Conservation (phyloP, 805 yeast species). For the Wickerhamomyces silvicola region DNA sequence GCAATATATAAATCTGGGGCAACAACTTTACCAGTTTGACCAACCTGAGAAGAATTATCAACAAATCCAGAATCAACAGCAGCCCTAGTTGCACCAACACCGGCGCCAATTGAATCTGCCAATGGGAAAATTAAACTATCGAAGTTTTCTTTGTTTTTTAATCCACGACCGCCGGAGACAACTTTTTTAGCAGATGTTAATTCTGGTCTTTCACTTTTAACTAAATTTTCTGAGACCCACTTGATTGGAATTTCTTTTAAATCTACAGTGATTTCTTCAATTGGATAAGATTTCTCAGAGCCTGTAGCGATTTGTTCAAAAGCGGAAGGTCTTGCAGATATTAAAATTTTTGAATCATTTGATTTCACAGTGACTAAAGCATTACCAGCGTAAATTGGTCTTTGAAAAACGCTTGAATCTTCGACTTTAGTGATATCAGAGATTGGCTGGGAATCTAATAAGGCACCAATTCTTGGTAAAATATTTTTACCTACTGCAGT, state of each 20-base stretch:
- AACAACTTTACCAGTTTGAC: constrained; percentile 96
- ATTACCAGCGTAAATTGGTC: constrained; percentile 97
- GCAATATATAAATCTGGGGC: constrained; percentile 95
- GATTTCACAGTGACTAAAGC: constrained; percentile 78
- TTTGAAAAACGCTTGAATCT: constrained; percentile 64
- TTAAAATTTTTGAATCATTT: constrained; percentile 54
- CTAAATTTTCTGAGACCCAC: constrained; percentile 72
- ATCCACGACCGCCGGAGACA: constrained; percentile 91
- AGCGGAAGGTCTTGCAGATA: constrained; percentile 83
- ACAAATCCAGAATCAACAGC: constrained; percentile 96
- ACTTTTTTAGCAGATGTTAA: constrained; percentile 75
- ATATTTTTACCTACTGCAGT: constrained; percentile 85
- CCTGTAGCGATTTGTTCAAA: constrained; percentile 46
- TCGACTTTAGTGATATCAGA: constrained; percentile 72
- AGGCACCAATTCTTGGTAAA: constrained; percentile 81
- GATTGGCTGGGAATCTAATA: constrained; percentile 80
- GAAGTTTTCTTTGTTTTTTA: constrained; percentile 84
- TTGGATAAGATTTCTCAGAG: constrained; percentile 31
- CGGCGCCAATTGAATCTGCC: constrained; percentile 88
- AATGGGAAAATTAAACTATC: constrained; percentile 72
- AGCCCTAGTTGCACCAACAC: constrained; percentile 96
- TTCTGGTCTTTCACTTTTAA: constrained; percentile 84
- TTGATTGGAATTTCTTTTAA: constrained; percentile 35
- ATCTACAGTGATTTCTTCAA: constrained; percentile 40
- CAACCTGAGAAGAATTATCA: constrained; percentile 94